These are phyloP conservation scores for Pholiota molesta DNA, from an alignment of 768 basidiomycete genomes.

Conservation along the genomic window DNA sequence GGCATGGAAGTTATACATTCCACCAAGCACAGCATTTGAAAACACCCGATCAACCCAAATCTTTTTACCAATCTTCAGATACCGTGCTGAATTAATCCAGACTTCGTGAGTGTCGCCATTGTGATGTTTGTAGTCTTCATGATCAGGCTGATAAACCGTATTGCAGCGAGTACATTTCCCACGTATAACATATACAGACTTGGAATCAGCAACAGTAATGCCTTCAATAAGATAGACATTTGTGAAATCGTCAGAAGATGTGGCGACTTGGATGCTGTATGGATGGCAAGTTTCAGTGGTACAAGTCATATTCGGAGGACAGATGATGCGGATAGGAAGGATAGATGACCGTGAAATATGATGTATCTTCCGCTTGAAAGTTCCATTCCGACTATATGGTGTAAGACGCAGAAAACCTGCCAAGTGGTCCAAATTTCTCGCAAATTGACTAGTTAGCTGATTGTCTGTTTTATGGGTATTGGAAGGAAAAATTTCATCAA, in stretches of 20 bases:
- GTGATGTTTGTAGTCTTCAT: slow-evolving; percentile 4
- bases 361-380: neutral
- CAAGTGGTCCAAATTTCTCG: neutral
- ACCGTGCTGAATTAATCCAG: slow-evolving; percentile 17
- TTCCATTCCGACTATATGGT: neutral
- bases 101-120: neutral
- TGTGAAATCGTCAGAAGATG: slow-evolving; percentile 2
- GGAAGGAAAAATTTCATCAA: neutral
- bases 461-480: too few relatives aligned
- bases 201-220: neutral
- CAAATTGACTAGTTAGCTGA: neutral
- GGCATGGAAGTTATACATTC: slow-evolving; percentile 25
- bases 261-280: neutral
- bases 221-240: slow-evolving; percentile 12
- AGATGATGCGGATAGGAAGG: neutral
- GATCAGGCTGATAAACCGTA: slow-evolving; percentile 19
- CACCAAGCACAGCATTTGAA: slow-evolving; percentile 21
- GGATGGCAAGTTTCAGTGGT: neutral
- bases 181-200: slow-evolving; percentile 8
- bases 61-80: slow-evolving; percentile 19
- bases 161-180: slow-evolving; percentile 12
- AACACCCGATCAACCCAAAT: slow-evolving; percentile 21
- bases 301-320: neutral
- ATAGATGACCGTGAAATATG: neutral
- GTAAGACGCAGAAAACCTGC: neutral